A percentile compares a stretch with the other conserved stretches of the same genome.
Evolutionary conservation across 371 early-diverging fungal genomes (phyloP).

Genomic region (Mycotypha africana): DNA sequence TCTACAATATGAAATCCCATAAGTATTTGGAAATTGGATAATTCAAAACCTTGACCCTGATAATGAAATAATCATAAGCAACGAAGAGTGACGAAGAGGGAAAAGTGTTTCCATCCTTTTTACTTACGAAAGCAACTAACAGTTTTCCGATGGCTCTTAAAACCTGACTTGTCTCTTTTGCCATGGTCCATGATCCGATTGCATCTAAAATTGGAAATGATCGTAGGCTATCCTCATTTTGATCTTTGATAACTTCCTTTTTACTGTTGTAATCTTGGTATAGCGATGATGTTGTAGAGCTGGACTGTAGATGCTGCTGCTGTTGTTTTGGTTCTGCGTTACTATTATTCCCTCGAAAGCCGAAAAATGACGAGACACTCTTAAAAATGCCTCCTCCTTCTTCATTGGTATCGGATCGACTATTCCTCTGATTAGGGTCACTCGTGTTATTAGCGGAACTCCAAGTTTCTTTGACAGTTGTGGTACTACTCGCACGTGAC

Average conservation of each 20-base stretch:
- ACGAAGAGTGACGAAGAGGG: too few relatives aligned
- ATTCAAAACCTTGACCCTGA: constrained; percentile 71
- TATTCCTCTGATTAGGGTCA: too few relatives aligned
- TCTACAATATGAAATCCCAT: constrained; percentile 62
- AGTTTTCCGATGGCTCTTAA: constrained; percentile 61
- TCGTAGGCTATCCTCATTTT: constrained; percentile 19
- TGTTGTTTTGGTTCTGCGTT: not conserved
- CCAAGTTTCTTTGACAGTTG: not conserved
- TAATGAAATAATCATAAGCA: too few relatives aligned
- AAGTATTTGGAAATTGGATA: constrained; percentile 61
- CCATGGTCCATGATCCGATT: constrained; percentile 43
- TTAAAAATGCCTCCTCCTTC: constrained; percentile 1
- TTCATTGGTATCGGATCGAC: too few relatives aligned
- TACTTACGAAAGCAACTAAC: constrained; percentile 60
- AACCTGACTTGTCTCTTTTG: constrained; percentile 60
- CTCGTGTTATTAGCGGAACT: not conserved
- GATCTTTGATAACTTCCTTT: constrained; percentile 15
- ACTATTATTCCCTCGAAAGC: constrained; percentile 1
- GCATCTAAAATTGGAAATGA: constrained; percentile 31
- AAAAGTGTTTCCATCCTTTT: constrained; percentile 12
- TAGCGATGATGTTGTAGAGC: not conserved
- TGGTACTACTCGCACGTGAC: constrained; percentile 11
- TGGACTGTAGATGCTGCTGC: too few relatives aligned
- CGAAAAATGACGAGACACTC: constrained; percentile 9
- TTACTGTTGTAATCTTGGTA: not conserved